phyloP scores from a whole-genome alignment of 805 yeast genomes.

The Myxozyma udenii region DNA sequence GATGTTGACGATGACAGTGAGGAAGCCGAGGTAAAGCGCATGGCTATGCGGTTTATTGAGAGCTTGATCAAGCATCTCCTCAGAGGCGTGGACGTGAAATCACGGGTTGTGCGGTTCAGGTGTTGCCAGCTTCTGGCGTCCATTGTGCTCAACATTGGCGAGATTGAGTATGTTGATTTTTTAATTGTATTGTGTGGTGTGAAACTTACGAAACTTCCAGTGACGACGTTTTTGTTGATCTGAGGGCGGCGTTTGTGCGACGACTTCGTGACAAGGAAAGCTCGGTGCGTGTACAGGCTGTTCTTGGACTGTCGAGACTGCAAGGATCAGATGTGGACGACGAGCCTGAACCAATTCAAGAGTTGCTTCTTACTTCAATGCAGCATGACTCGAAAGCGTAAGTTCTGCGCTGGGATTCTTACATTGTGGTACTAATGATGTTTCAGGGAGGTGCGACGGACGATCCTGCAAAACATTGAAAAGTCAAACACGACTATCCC shows the following conservation, averaged over 20 bases:
- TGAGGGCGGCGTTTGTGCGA: slow-evolving; percentile 58
- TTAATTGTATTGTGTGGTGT: background rate
- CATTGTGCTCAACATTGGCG: slow-evolving; percentile 67
- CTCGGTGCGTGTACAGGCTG: slow-evolving; percentile 77
- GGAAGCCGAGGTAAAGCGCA: slow-evolving; percentile 40
- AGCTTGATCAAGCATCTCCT: slow-evolving; percentile 61
- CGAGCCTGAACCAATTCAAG: slow-evolving; percentile 43
- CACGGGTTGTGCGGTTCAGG: slow-evolving; percentile 73
- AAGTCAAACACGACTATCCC: slow-evolving; percentile 55
- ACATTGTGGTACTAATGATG: background rate
- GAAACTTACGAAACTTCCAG: background rate
- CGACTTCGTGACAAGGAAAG: slow-evolving; percentile 69
- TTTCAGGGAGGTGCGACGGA: slow-evolving; percentile 75
- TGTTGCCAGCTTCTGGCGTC: slow-evolving; percentile 72
- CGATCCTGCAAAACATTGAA: slow-evolving; percentile 69
- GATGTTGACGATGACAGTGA: slow-evolving; percentile 38
- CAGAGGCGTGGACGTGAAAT: slow-evolving; percentile 75
- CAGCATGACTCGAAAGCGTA: slow-evolving; percentile 67
- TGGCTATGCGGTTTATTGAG: slow-evolving; percentile 55
- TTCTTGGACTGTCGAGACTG: slow-evolving; percentile 71
- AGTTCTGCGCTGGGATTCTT: too few relatives aligned
- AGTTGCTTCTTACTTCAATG: slow-evolving; percentile 50
- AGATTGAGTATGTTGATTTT: slow-evolving; percentile 48
- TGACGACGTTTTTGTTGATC: slow-evolving; percentile 60
- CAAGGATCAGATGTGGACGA: slow-evolving; percentile 54